Evolutionary conservation across 192 early-diverging fungal genomes (phyloP), one percentile per base, ranked within the genome.

Genomic region (Entophlyctis luteolus): DNA sequence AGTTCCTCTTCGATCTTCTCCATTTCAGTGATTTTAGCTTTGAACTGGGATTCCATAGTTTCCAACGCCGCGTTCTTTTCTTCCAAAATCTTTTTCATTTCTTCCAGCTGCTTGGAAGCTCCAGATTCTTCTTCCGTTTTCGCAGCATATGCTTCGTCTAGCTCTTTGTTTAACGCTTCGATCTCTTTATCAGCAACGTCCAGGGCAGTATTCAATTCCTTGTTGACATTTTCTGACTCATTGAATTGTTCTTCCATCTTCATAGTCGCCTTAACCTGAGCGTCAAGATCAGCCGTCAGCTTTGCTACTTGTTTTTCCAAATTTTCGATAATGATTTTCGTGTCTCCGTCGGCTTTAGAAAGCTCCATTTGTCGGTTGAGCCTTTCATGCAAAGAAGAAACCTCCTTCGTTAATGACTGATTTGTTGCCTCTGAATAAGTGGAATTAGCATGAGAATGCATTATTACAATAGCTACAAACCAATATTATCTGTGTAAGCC

Each of bases 101-200:
- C 42, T 32, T 69, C 37, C n/a, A n/a, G n/a, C n/a, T n/a, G n/a
- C 5, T 6, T 6, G 18, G 25, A 54, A n/a, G 22, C 55, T 6
- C 23, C 52, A 22, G 27, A 12, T 4, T n/a, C 23, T n/a, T 45
- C 31, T 18, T 20, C 32, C 5, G 16, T 37, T 27, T 58, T 32
- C 14, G 27, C 27, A 25, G 20, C 42, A 25, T 59, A 22, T 29
- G 31, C 42, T 45, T 56, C 67, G 47, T 56, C 55, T 10, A 69
- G 28, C 53, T 56, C 37, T 6, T 32, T n/a, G 47, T 69, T 58
- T n/a, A 69, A 33, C 10, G 54, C 45, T 34, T 59, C 67, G 31
- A 69, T 69, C 31, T 69, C 56, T 34, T 57, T 54, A 18, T 69
- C 47, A 22, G 67, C 54, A 20, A 45, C 14, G 36, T 69, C 56